Conservation (phyloP, 2,329 filamentous ascomycete species). For the Sclerotiophoma versabilis region DNA sequence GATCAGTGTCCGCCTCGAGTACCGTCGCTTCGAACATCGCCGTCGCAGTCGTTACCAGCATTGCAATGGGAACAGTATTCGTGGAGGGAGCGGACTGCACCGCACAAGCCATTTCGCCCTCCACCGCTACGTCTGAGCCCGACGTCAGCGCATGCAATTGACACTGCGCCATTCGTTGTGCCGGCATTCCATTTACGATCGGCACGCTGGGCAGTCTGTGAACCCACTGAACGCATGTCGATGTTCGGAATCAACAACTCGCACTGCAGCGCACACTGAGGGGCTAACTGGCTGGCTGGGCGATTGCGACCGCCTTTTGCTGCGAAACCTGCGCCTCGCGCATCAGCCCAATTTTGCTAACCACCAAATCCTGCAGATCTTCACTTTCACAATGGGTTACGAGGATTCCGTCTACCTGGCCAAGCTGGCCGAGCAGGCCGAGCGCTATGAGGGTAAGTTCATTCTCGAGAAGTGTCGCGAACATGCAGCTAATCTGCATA, state of each 20-base stretch:
- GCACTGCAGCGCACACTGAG: conserved; percentile 28
- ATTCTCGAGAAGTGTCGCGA: conserved; percentile 7
- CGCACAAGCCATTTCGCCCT: conserved; percentile 36
- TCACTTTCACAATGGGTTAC: conserved; percentile 83
- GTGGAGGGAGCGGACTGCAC: conserved; percentile 28
- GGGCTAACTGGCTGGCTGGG: conserved; percentile 23
- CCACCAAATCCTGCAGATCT: conserved; percentile 29
- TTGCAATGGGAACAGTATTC: conserved; percentile 15
- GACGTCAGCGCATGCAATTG: conserved; percentile 31
- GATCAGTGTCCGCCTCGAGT: conserved; percentile 18
- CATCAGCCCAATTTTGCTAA: conserved; percentile 33
- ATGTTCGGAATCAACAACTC: neutral
- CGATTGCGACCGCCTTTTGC: conserved; percentile 19
- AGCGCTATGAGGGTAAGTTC: conserved; percentile 93
- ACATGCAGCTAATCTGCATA: conserved; percentile 24
- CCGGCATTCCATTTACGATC: neutral
- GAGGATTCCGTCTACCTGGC: conserved; percentile 99
- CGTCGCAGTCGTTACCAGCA: conserved; percentile 18
- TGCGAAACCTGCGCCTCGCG: conserved; percentile 22
- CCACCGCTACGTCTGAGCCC: conserved; percentile 20
- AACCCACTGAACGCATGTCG: neutral
- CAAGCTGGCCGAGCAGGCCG: conserved; percentile 99
- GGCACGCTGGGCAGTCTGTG: neutral
- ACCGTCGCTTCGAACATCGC: conserved; percentile 14
- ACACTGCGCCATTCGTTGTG: neutral